Base-by-base conservation (phyloP, 164 flowering plant species). In the Sextonia rubra region DNA sequence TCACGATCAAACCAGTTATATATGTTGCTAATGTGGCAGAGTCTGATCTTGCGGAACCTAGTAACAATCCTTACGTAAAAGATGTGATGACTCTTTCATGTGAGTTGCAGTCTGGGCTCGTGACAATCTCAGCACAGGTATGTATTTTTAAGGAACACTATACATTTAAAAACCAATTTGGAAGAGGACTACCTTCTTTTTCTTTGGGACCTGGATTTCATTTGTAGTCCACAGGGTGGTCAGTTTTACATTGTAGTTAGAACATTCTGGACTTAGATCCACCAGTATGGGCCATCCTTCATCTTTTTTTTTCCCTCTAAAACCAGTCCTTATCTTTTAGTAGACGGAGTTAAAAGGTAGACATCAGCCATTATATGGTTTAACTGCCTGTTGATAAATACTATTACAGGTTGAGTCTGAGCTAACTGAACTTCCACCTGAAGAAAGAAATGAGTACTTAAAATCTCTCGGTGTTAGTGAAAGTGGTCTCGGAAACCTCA, bases 1-100 rank as follows among this genome's bases (percentile, higher is more conserved):
- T 96, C 70, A 93, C 99, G 2, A 90, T 92, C 94, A 93, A 96
- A 75, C 99, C 98, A 9, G 79, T 96, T 47, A 91, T 89, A 47
- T 95, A 87, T 75, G 93, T 95, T 56, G 95, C 93, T n/a, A 93
- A 95, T 83, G 97, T 95, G 64, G 92, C 98, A 66, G 98, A 95
- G 85, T 83, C 93, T 77, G 98, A 93, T 75, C 77, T 95, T 62
- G 91, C 93, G 64, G 89, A 88, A 12, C 85, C 99, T 69, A 83
- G 60, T 75, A 78, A 49, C 68, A 93, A 90, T 84, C 80, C 87
- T 72, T 77, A 88, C 81, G 97, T 90, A 66, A 78, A 76, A 72
- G 89, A 95, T 75, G 96, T 93, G 64, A 87, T 65, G 78, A 80
- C 82, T 44, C 86, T 88, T 76, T 90, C 94, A 60, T 82, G 91